Evolutionary conservation across 169 alveolate species (phyloP).

Genomic region (Cryptosporidium sp.): DNA sequence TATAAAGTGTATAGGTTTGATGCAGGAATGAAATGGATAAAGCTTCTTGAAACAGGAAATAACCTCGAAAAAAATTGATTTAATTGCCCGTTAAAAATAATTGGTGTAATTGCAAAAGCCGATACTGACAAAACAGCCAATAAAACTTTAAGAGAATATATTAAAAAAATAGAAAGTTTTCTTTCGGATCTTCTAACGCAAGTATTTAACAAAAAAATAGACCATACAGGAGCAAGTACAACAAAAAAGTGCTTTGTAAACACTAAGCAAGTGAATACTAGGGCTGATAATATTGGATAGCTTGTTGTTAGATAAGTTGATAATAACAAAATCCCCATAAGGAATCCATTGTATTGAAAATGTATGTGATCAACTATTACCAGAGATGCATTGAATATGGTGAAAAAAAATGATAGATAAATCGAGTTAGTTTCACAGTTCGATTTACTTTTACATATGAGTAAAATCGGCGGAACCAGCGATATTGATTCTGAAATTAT

Average conservation of each 20-base stretch:
- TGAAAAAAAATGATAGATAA: conserved; percentile 52
- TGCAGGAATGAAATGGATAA: conserved; percentile 83
- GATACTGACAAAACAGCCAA: conserved; percentile 38
- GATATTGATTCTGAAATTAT: conserved; percentile 79
- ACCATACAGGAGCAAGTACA: conserved; percentile 80
- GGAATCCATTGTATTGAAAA: conserved; percentile 82
- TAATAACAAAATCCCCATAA: conserved; percentile 81
- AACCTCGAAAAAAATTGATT: conserved; percentile 78
- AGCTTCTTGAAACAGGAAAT: conserved; percentile 82
- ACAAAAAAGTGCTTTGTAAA: conserved; percentile 78
- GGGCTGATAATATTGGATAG: conserved; percentile 46
- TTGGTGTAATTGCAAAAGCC: conserved; percentile 79
- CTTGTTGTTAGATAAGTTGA: conserved; percentile 33
- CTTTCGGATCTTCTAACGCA: conserved; percentile 73
- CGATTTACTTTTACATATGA: background rate
- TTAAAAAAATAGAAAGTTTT: conserved; percentile 37
- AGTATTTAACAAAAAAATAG: conserved; percentile 76
- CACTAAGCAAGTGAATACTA: conserved; percentile 34
- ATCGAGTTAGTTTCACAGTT: conserved; percentile 17
- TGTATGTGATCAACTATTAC: conserved; percentile 85
- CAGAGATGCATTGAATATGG: conserved; percentile 81
- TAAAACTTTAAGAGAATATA: background rate
- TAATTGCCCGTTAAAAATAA: conserved; percentile 74
- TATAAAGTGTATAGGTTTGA: conserved; percentile 82
- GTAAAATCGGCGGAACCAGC: conserved; percentile 61